Percentiles rank a stretch among this genome's conserved stretches.
Evolutionary conservation across 2,329 filamentous ascomycete genomes (phyloP).

Genomic region (Cladosporium cucumerinum): DNA sequence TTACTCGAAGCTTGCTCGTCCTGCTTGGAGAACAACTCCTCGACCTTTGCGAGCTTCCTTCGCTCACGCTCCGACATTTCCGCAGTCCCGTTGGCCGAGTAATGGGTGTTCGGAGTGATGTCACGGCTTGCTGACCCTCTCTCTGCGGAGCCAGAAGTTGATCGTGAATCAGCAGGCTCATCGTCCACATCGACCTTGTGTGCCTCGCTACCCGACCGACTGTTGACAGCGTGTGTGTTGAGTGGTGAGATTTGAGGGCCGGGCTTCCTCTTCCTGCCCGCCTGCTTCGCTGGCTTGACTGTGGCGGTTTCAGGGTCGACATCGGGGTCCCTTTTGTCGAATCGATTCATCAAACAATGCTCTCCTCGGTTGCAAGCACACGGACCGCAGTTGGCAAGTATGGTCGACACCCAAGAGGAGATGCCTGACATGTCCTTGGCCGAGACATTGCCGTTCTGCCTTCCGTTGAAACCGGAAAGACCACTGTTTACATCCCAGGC

Average conservation of each 20-base stretch:
- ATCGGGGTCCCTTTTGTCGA: conserved; percentile 31
- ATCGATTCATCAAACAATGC: conserved; percentile 34
- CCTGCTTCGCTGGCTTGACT: conserved; percentile 41
- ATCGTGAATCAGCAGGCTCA: conserved; percentile 57
- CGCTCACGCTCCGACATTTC: conserved; percentile 61
- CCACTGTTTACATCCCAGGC: conserved; percentile 48
- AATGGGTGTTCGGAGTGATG: conserved; percentile 56
- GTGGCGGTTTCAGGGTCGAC: conserved; percentile 24
- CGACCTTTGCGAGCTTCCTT: conserved; percentile 60
- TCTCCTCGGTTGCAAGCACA: conserved; percentile 63
- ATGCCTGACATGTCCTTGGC: conserved; percentile 24
- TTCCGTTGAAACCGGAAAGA: conserved; percentile 23
- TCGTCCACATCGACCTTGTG: conserved; percentile 50
- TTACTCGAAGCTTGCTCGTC: conserved; percentile 55
- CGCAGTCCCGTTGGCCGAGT: conserved; percentile 46
- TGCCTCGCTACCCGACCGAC: conserved; percentile 59
- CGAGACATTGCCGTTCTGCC: conserved; percentile 20
- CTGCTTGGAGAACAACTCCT: conserved; percentile 60
- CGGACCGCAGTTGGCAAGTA: conserved; percentile 74
- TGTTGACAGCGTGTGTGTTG: conserved; percentile 54
- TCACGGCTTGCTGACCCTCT: conserved; percentile 58
- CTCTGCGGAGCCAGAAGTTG: conserved; percentile 55
- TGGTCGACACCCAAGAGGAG: conserved; percentile 58
- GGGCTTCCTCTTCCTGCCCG: conserved; percentile 48
- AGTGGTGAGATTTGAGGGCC: conserved; percentile 51